A percentile compares a stretch with the other conserved stretches of the same genome.
Evolutionary conservation across 306 rosid species (phyloP).

Genomic region (Oxytropis ochrocephala): DNA sequence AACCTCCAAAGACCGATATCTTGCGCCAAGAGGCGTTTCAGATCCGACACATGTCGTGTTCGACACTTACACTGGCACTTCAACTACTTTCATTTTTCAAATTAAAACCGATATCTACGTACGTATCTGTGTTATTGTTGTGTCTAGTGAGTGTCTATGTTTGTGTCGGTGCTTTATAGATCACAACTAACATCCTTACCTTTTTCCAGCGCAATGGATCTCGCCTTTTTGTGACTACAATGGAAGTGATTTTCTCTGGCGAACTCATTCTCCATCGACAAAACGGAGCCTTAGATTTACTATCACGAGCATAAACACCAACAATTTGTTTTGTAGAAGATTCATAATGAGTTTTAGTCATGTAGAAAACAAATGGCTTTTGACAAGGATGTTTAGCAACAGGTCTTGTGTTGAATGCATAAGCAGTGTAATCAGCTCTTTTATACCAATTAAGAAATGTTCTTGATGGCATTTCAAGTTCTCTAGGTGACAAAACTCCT

Average conservation of each 20-base stretch:
- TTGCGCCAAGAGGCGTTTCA: no score
- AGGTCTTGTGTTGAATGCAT: slow-evolving; percentile 92
- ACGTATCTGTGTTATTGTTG: no score
- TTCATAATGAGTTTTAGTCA: slow-evolving; percentile 35
- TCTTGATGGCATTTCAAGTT: slow-evolving; percentile 72
- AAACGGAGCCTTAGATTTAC: slow-evolving; percentile 24
- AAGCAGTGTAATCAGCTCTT: slow-evolving; percentile 76
- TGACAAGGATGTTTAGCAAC: slow-evolving; percentile 72
- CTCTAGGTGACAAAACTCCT: slow-evolving; percentile 77
- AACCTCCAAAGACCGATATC: no score
- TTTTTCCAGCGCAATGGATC: slow-evolving; percentile 80
- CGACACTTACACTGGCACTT: no score
- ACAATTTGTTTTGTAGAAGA: slow-evolving; percentile 24
- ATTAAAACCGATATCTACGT: no score
- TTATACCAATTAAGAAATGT: slow-evolving; percentile 80
- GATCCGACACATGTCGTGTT: no score
- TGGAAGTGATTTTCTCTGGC: slow-evolving; percentile 44
- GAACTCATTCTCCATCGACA: slow-evolving; percentile 68
- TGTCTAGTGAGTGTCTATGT: no score
- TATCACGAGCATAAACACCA: slow-evolving; percentile 30
- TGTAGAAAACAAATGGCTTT: slow-evolving; percentile 60
- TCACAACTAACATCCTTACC: slow-evolving; percentile 22
- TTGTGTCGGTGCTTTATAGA: no score
- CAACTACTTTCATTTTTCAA: no score
- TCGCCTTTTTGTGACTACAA: slow-evolving; percentile 54